Conservation (phyloP, 139 green algal genomes). For the Pseudopediastrum boryanum region DNA sequence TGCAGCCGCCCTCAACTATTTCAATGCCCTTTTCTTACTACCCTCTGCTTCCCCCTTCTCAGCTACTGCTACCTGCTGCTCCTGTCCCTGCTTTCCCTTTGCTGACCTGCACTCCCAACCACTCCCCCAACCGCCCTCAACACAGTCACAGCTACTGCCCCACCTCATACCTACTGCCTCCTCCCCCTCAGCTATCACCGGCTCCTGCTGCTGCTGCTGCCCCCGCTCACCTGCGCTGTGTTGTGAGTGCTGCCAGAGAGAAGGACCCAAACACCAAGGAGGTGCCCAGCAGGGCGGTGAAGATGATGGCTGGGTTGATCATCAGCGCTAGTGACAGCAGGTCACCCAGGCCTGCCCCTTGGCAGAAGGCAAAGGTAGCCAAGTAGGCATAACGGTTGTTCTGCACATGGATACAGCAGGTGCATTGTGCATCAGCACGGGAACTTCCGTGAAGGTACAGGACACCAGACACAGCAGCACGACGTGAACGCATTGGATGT, state of each 20-base stretch:
- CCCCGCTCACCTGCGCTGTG: slow-evolving; percentile 43
- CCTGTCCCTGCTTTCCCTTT: too few relatives aligned
- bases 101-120: too few relatives aligned
- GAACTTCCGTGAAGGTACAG: background rate
- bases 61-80: too few relatives aligned
- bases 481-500: background rate
- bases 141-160: too few relatives aligned
- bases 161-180: too few relatives aligned
- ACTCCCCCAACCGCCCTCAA: too few relatives aligned
- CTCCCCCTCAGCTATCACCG: too few relatives aligned
- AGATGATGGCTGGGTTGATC: slow-evolving; percentile 49
- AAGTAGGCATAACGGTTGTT: slow-evolving; percentile 60
- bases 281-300: slow-evolving; percentile 59
- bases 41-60: too few relatives aligned
- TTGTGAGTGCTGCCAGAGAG: slow-evolving; percentile 63
- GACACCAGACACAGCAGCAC: background rate
- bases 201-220: background rate
- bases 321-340: slow-evolving; percentile 54
- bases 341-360: slow-evolving; percentile 54
- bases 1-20: too few relatives aligned
- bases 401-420: slow-evolving; percentile 14
- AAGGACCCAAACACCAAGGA: slow-evolving; percentile 74
- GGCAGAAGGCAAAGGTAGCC: slow-evolving; percentile 54
- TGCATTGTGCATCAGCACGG: background rate
- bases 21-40: too few relatives aligned